These are phyloP conservation scores for Rhodotorula glutinis DNA, from an alignment of 1,284 basidiomycete species.

Conservation along the genomic window DNA sequence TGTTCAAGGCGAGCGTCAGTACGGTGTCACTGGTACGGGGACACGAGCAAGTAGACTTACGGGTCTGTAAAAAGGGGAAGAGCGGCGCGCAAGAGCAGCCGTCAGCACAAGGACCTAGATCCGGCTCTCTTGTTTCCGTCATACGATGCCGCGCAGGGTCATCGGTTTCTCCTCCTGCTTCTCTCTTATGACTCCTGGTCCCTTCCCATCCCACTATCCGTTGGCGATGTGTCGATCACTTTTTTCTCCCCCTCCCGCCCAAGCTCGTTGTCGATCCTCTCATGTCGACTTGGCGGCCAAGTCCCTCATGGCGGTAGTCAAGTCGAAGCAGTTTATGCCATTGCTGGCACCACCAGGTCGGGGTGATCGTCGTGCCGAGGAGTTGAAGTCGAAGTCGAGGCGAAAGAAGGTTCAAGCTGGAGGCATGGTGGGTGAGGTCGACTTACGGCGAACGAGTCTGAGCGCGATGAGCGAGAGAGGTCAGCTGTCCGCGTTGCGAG, in stretches of 20 bases:
- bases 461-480: neutral
- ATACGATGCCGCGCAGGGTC: neutral
- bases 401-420: neutral
- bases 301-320: neutral
- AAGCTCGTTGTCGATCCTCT: neutral
- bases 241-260: neutral
- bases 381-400: neutral
- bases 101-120: constrained; percentile 22
- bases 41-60: constrained; percentile 1
- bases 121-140: constrained; percentile 21
- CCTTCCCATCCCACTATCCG: too few relatives aligned
- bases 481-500: neutral
- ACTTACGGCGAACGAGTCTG: constrained; percentile 5
- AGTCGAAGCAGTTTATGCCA: neutral
- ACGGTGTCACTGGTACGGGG: neutral
- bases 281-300: too few relatives aligned
- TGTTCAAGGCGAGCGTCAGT: neutral
- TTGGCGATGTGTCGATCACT: too few relatives aligned
- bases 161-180: too few relatives aligned
- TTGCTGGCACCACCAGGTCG: neutral
- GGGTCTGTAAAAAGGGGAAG: constrained; percentile 7
- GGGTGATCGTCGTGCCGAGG: neutral
- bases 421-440: too few relatives aligned
- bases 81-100: constrained; percentile 31
- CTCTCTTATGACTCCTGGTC: too few relatives aligned